These are phyloP conservation scores for Trifolium fragiferum DNA, from an alignment of 306 rosid genomes.

Conservation along the genomic window DNA sequence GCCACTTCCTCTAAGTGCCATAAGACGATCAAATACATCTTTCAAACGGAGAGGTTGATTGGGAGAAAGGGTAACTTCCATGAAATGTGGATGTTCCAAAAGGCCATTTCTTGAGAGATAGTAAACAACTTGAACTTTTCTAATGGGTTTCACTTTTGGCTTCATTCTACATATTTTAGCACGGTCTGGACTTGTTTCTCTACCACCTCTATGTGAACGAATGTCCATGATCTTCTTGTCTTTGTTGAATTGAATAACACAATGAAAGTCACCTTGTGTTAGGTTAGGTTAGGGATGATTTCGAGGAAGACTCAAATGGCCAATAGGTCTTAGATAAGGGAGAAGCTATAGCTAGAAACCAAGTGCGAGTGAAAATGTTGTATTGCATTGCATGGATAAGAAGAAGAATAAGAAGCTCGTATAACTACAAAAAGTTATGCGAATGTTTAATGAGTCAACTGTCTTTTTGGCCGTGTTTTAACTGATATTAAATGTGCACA, in stretches of 20 bases:
- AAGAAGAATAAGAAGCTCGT: background rate
- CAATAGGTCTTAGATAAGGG: background rate
- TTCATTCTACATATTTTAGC: constrained; percentile 54
- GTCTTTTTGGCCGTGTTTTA: background rate
- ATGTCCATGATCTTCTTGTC: constrained; percentile 52
- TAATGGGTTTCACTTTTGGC: constrained; percentile 51
- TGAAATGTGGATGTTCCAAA: constrained; percentile 86
- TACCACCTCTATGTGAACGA: constrained; percentile 51
- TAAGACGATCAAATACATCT: constrained; percentile 81
- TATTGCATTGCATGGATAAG: constrained; percentile 12
- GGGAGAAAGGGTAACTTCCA: constrained; percentile 68
- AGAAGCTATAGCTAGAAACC: background rate
- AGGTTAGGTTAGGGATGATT: background rate
- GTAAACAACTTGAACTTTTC: constrained; percentile 80
- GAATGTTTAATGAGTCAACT: background rate
- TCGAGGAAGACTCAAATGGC: background rate
- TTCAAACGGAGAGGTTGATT: constrained; percentile 79
- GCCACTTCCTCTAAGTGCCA: constrained; percentile 76
- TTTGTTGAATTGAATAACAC: background rate
- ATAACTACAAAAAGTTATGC: background rate
- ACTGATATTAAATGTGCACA: too few relatives aligned
- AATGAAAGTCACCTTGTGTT: background rate
- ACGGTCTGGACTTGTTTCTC: constrained; percentile 69
- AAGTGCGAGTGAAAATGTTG: constrained; percentile 26
- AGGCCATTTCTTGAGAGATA: constrained; percentile 84